Conservation (phyloP, 1,284 basidiomycete species). For the Meira miltonrushii region DNA sequence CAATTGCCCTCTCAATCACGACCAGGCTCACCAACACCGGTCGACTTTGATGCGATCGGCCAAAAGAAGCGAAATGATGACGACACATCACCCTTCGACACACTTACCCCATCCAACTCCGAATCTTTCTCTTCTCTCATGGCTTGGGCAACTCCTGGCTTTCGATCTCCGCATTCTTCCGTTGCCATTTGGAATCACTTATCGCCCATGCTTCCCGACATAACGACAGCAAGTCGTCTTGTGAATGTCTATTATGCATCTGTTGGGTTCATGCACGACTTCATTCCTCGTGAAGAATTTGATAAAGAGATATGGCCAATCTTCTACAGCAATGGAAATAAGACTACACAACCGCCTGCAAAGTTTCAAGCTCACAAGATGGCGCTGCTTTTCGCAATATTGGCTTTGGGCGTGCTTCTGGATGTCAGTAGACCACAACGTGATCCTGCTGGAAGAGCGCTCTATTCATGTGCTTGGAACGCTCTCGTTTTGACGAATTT, state of each 20-base stretch:
- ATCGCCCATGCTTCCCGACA: not conserved
- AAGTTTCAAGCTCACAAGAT: slow-evolving; percentile 10
- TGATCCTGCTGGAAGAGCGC: not conserved
- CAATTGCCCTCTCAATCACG: not conserved
- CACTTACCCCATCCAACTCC: not conserved
- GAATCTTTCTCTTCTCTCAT: not conserved
- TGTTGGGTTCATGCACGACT: slow-evolving; percentile 9
- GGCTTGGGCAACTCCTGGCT: slow-evolving; percentile 9
- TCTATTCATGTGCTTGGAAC: slow-evolving; percentile 9
- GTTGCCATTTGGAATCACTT: slow-evolving; percentile 7
- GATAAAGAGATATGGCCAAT: slow-evolving; percentile 4
- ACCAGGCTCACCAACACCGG: slow-evolving; percentile 4
- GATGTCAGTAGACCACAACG: slow-evolving; percentile 1
- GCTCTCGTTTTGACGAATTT: slow-evolving; percentile 10
- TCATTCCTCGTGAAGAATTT: slow-evolving; percentile 1
- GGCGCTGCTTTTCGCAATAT: slow-evolving; percentile 3
- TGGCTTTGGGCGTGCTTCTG: slow-evolving; percentile 10
- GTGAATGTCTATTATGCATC: slow-evolving; percentile 6
- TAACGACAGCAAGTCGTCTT: not conserved
- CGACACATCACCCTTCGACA: not conserved
- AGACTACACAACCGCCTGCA: not conserved
- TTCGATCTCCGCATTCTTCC: slow-evolving; percentile 12
- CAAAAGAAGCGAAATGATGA: not conserved
- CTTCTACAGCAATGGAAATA: slow-evolving; percentile 2
- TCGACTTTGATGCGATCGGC: not conserved